Conservation (phyloP, 1,284 basidiomycete genomes). For the Sutorius eximius region DNA sequence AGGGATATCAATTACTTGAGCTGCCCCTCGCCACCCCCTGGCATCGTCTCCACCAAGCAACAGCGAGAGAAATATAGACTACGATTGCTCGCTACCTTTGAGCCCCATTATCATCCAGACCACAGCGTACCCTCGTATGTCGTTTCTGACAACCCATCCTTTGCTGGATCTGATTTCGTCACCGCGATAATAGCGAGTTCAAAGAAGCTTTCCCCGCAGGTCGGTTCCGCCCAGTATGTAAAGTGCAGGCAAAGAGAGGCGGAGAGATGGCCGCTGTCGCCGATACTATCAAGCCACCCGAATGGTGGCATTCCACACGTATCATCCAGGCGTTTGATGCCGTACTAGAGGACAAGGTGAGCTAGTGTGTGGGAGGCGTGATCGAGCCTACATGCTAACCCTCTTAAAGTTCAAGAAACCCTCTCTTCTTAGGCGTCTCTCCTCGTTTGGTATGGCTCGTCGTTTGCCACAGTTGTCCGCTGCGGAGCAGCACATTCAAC, state of each 20-base stretch:
- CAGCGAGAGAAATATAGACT: slow-evolving; percentile 84
- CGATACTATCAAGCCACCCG: slow-evolving; percentile 82
- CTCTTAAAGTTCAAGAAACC: slow-evolving; percentile 77
- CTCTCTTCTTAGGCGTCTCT: slow-evolving; percentile 83
- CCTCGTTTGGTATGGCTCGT: slow-evolving; percentile 69
- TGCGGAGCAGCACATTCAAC: slow-evolving; percentile 82
- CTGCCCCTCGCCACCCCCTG: slow-evolving; percentile 77
- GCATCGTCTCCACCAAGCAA: slow-evolving; percentile 78
- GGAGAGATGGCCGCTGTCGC: slow-evolving; percentile 78
- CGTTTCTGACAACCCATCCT: neutral
- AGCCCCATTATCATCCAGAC: slow-evolving; percentile 81
- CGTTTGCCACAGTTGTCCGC: slow-evolving; percentile 71
- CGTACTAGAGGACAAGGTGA: slow-evolving; percentile 83
- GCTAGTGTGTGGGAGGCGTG: slow-evolving; percentile 11
- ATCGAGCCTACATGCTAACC: slow-evolving; percentile 16
- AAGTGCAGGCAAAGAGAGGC: slow-evolving; percentile 79
- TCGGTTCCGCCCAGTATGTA: slow-evolving; percentile 79
- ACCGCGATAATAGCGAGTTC: slow-evolving; percentile 64
- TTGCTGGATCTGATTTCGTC: slow-evolving; percentile 6
- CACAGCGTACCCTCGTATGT: slow-evolving; percentile 73
- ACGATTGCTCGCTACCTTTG: slow-evolving; percentile 76
- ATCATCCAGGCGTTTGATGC: slow-evolving; percentile 89
- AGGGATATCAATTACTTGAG: slow-evolving; percentile 91
- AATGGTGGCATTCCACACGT: slow-evolving; percentile 90
- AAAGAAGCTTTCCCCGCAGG: slow-evolving; percentile 95